Percentiles rank a stretch among this genome's conserved stretches.
Conservation (phyloP, 176 grass and related monocot genomes). For the Alopecurus myosuroides region DNA sequence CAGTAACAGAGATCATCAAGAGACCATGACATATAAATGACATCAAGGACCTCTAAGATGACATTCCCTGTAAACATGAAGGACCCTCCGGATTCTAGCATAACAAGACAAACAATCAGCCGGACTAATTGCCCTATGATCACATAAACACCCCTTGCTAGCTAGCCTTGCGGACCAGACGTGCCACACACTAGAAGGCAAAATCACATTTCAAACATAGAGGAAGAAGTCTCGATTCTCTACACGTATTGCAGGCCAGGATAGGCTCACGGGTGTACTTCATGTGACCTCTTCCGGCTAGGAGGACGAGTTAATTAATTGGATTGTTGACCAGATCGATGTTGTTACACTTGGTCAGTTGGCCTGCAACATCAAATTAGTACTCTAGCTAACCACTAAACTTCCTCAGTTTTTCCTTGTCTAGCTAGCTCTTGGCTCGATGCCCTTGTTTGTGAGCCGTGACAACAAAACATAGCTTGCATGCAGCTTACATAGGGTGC, state of each 20-base stretch:
- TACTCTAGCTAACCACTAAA: too few species aligned
- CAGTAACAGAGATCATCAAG: not conserved
- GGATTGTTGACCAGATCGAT: not conserved
- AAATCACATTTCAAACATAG: not conserved
- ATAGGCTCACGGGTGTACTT: not conserved
- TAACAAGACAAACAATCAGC: not conserved
- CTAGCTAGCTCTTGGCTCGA: slow-evolving; percentile 1
- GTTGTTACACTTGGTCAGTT: not conserved
- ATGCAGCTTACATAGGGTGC: not conserved
- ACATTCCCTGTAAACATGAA: not conserved
- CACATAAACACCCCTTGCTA: not conserved
- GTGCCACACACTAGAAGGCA: slow-evolving; percentile 22
- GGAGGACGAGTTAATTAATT: not conserved
- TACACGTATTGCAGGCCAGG: slow-evolving; percentile 3
- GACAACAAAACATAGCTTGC: slow-evolving; percentile 9
- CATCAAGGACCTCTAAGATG: not conserved
- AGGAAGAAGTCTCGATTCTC: not conserved
- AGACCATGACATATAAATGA: not conserved
- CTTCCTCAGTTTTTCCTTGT: not conserved
- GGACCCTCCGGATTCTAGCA: too few species aligned
- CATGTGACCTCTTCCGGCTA: slow-evolving; percentile 1
- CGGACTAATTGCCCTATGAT: not conserved
- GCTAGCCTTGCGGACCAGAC: not conserved
- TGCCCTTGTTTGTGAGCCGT: slow-evolving; percentile 2
- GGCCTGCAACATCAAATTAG: too few species aligned